Evolutionary conservation across 257 asterid species (phyloP).

Genomic region (Jacaranda copaia): DNA sequence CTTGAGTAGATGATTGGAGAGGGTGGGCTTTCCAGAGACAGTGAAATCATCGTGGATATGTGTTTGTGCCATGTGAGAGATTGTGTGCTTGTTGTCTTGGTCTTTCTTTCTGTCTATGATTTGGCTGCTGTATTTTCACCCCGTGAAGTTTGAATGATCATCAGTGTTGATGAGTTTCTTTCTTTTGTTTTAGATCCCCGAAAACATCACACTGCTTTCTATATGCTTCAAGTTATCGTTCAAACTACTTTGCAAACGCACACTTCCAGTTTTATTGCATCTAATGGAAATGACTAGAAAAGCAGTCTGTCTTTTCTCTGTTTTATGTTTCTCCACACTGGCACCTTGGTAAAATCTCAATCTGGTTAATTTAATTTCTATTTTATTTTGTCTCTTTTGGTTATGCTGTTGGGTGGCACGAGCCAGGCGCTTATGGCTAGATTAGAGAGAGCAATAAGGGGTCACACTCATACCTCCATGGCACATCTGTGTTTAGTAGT

Average conservation of each 20-base stretch:
- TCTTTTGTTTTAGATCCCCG: constrained; percentile 40
- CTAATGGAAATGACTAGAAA: constrained; percentile 31
- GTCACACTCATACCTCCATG: too few relatives aligned
- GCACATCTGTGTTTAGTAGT: too few relatives aligned
- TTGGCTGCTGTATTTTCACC: constrained; percentile 42
- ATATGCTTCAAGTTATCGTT: constrained; percentile 33
- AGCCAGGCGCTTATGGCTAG: not conserved
- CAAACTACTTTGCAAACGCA: constrained; percentile 34
- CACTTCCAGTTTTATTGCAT: constrained; percentile 32
- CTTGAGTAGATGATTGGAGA: constrained; percentile 46
- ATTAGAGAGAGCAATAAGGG: too few relatives aligned
- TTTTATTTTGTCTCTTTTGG: not conserved
- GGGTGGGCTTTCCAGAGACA: constrained; percentile 26
- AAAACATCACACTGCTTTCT: constrained; percentile 32
- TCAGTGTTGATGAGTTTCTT: constrained; percentile 47
- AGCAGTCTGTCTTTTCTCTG: not conserved
- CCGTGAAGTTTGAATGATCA: constrained; percentile 46
- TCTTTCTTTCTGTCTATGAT: constrained; percentile 36
- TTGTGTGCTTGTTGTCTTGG: constrained; percentile 42
- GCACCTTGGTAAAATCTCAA: not conserved
- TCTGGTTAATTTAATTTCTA: not conserved
- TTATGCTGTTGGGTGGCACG: constrained; percentile 14
- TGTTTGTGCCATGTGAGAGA: constrained; percentile 36
- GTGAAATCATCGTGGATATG: constrained; percentile 34
- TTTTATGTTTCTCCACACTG: constrained; percentile 3